Evolutionary conservation across 225 moss, liverwort and hornwort species (phyloP).

Genomic region (Polytrichum commune): DNA sequence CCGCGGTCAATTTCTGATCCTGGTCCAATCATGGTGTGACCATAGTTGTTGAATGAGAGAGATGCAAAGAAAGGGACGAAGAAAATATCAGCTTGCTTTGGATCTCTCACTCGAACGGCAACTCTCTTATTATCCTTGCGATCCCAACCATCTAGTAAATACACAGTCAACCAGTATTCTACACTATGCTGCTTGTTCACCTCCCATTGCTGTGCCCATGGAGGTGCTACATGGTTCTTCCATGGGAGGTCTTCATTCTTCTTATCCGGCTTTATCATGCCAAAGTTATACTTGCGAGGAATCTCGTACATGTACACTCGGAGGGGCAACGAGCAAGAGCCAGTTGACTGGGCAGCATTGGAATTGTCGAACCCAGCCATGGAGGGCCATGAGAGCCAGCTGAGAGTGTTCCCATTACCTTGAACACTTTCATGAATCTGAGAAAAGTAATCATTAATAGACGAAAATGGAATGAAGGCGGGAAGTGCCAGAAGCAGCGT

Average conservation of each 20-base stretch:
- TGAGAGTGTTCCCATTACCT: not conserved
- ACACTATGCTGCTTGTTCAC: constrained; percentile 64
- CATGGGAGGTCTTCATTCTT: constrained; percentile 56
- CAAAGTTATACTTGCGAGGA: constrained; percentile 61
- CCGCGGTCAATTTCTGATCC: constrained; percentile 36
- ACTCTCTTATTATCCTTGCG: constrained; percentile 22
- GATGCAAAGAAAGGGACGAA: constrained; percentile 75
- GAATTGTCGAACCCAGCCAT: not conserved
- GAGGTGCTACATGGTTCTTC: constrained; percentile 33
- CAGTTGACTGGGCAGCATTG: not conserved
- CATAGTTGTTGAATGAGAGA: constrained; percentile 50
- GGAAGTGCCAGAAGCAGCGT: not conserved
- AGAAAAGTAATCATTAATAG: not conserved
- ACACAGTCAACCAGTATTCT: constrained; percentile 67
- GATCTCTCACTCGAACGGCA: constrained; percentile 43
- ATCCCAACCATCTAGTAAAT: constrained; percentile 37
- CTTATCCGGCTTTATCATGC: constrained; percentile 30
- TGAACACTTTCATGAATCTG: not conserved
- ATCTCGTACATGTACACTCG: constrained; percentile 56
- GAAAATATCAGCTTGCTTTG: constrained; percentile 61
- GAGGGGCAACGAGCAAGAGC: constrained; percentile 10
- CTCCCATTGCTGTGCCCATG: constrained; percentile 40
- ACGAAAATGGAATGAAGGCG: not conserved
- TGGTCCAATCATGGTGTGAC: constrained; percentile 45
- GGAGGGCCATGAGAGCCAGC: constrained; percentile 14